Conservation (phyloP, 495 filamentous ascomycete genomes). For the Daldinia caldariorum region DNA sequence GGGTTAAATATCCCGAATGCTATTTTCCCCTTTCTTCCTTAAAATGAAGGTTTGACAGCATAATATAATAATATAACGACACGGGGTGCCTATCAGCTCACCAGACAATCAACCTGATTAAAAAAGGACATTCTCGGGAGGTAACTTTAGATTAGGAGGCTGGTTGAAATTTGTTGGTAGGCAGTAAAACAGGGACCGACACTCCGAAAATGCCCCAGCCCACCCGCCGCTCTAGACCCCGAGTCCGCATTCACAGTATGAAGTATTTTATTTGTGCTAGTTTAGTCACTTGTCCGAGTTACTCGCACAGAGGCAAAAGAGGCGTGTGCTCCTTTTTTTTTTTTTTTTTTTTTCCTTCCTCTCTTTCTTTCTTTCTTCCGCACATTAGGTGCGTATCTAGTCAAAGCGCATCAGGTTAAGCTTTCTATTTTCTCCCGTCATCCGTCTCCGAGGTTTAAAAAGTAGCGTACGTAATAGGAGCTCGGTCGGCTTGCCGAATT, state of each 20-base stretch:
- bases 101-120: constrained; percentile 13
- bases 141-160: constrained; percentile 20
- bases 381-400: constrained; percentile 21
- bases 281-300: neutral
- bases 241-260: constrained; percentile 38
- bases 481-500: constrained; percentile 29
- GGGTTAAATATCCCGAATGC: neutral
- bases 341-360: neutral
- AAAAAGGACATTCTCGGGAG: constrained; percentile 5
- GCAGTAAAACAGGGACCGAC: constrained; percentile 43
- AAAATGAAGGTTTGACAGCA: neutral
- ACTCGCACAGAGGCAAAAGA: neutral
- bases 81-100: neutral
- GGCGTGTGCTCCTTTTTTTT: constrained; percentile 9
- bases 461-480: constrained; percentile 10
- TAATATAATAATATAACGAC: constrained; percentile 7
- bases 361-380: neutral
- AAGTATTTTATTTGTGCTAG: neutral
- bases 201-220: constrained; percentile 38
- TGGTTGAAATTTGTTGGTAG: constrained; percentile 18
- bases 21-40: neutral
- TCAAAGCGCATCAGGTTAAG: constrained; percentile 16
- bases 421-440: constrained; percentile 26
- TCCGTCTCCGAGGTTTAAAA: constrained; percentile 6
- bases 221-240: constrained; percentile 39